These are phyloP conservation scores for Beta lomatogona DNA, from an alignment of 179 eudicot species.

Conservation along the genomic window DNA sequence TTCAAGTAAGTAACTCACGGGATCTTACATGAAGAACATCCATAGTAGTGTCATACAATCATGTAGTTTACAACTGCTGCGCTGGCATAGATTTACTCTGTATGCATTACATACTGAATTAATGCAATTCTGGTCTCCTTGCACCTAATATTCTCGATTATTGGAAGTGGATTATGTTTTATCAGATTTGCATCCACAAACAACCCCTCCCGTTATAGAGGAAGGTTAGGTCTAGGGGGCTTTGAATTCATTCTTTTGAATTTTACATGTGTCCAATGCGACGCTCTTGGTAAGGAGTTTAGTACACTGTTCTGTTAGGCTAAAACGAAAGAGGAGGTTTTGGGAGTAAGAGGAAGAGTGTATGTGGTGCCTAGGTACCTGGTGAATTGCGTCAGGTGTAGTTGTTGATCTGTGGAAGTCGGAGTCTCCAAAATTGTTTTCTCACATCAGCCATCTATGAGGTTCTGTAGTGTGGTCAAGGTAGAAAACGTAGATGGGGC, in stretches of 20 bases:
- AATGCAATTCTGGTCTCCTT: not conserved
- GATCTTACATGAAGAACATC: not conserved
- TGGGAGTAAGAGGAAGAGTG: not conserved
- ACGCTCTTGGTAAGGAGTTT: not conserved
- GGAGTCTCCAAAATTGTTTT: not conserved
- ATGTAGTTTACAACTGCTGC: not conserved
- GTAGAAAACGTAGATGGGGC: not conserved
- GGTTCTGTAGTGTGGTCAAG: not conserved
- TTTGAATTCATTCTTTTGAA: not conserved
- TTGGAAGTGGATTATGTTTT: no score
- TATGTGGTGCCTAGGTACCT: not conserved
- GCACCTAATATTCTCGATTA: not conserved
- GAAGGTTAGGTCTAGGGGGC: not conserved
- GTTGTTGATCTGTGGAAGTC: not conserved
- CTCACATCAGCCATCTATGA: not conserved
- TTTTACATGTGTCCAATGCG: not conserved
- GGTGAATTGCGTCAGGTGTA: not conserved
- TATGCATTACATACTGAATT: not conserved
- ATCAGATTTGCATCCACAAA: not conserved
- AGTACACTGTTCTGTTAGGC: not conserved
- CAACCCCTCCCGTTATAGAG: not conserved
- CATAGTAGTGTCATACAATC: not conserved
- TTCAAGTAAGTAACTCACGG: slow-evolving; percentile 59
- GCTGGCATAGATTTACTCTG: not conserved
- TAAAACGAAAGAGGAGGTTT: not conserved